Evolutionary conservation across 768 basidiomycete species (phyloP).

Genomic region (Russula earlei): DNA sequence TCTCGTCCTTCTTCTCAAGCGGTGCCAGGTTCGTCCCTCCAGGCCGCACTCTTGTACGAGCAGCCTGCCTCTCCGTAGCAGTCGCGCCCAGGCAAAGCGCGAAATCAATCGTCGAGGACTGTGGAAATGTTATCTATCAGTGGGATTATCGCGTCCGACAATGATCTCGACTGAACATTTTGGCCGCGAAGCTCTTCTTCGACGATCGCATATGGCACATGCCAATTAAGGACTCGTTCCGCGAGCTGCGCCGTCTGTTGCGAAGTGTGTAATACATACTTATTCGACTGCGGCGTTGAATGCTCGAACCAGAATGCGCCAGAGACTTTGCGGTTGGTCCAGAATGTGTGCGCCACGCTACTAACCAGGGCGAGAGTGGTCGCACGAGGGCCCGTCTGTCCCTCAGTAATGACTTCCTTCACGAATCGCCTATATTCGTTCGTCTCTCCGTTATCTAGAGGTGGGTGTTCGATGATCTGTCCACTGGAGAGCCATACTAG

Average conservation of each 20-base stretch:
- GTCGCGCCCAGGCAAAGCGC: constrained; percentile 91
- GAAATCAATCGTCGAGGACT: constrained; percentile 98
- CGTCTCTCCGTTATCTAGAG: constrained; percentile 91
- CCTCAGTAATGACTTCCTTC: constrained; percentile 94
- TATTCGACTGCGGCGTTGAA: constrained; percentile 36
- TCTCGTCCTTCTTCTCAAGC: constrained; percentile 95
- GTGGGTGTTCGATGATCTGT: constrained; percentile 74
- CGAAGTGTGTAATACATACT: constrained; percentile 61
- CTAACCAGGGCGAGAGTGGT: constrained; percentile 84
- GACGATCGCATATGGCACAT: constrained; percentile 72
- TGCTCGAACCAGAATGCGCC: constrained; percentile 72
- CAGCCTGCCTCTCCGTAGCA: constrained; percentile 65
- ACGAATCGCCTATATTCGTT: constrained; percentile 91
- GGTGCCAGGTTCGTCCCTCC: constrained; percentile 31
- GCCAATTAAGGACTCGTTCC: constrained; percentile 84
- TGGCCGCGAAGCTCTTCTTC: constrained; percentile 94
- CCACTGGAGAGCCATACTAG: constrained; percentile 93
- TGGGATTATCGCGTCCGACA: background rate
- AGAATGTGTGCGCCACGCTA: constrained; percentile 68
- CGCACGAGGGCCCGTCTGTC: constrained; percentile 86
- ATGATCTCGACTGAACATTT: constrained; percentile 55
- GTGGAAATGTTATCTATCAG: background rate
- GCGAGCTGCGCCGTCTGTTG: constrained; percentile 76
- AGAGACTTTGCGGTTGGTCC: constrained; percentile 67
- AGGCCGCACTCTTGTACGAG: constrained; percentile 68